Conservation (phyloP, 1,139 yeast genomes). For the Yamadazyma songkhlaensis region DNA sequence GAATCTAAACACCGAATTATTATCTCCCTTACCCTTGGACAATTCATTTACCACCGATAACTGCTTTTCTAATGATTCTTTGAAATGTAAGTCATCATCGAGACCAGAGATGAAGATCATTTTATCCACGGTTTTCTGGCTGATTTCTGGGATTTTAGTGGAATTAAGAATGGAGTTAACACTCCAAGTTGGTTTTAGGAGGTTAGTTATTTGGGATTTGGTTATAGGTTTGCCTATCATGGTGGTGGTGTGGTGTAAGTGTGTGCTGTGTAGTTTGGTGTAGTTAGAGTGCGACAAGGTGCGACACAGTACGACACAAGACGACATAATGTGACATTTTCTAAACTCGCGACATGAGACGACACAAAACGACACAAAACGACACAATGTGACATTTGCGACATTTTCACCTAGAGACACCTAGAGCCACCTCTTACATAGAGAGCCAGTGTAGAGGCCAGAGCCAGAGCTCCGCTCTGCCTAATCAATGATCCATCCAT, state of each 20-base stretch:
- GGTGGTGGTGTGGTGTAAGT: too few relatives aligned
- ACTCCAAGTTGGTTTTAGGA: conserved; percentile 26
- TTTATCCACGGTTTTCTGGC: conserved; percentile 19
- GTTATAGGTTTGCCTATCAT: conserved; percentile 6
- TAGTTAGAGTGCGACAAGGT: too few relatives aligned
- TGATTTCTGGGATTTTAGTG: conserved; percentile 7
- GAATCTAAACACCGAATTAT: conserved; percentile 32
- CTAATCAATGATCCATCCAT: too few relatives aligned
- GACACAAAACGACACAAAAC: too few relatives aligned
- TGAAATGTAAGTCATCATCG: conserved; percentile 24
- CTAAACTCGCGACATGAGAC: too few relatives aligned
- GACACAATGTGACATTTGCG: too few relatives aligned
- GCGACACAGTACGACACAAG: background rate
- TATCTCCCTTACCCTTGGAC: conserved; percentile 20
- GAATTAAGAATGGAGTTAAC: conserved; percentile 20
- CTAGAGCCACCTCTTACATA: too few relatives aligned
- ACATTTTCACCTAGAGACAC: too few relatives aligned
- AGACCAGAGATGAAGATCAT: conserved; percentile 48
- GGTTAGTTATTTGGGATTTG: background rate
- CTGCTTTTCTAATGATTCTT: conserved; percentile 38
- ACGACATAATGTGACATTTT: too few relatives aligned
- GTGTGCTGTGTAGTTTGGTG: too few relatives aligned
- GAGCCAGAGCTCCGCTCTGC: too few relatives aligned
- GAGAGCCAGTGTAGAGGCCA: too few relatives aligned
- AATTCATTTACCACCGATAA: conserved; percentile 45